Conservation (phyloP, 164 flowering plant genomes). For the Berberis thunbergii region DNA sequence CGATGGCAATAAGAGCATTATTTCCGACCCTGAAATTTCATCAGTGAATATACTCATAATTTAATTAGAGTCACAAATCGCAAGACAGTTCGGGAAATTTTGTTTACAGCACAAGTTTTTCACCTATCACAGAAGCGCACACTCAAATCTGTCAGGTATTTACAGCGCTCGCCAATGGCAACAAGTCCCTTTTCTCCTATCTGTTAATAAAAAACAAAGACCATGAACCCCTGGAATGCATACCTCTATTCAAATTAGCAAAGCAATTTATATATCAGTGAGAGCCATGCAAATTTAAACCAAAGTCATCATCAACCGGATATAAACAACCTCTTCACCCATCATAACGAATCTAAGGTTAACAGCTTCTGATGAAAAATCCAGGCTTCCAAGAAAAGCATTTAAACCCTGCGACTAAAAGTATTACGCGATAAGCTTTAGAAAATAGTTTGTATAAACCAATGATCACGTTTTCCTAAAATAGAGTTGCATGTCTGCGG, state of each 20-base stretch:
- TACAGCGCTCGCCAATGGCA: constrained; percentile 77
- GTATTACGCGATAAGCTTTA: too few relatives aligned
- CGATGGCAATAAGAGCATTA: constrained; percentile 75
- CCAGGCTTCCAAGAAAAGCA: too few relatives aligned
- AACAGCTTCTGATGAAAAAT: too few relatives aligned
- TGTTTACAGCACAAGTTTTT: neutral
- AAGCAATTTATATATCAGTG: neutral
- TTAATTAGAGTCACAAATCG: neutral
- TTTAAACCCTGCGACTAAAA: too few relatives aligned
- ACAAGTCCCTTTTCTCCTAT: constrained; percentile 73
- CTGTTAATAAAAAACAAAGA: constrained; percentile 23
- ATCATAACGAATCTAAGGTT: too few relatives aligned
- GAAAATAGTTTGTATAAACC: too few relatives aligned
- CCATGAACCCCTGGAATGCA: neutral
- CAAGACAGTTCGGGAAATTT: neutral
- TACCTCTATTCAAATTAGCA: neutral
- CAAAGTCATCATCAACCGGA: neutral
- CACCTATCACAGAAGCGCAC: constrained; percentile 87
- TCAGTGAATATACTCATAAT: constrained; percentile 6
- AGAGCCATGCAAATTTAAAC: neutral
- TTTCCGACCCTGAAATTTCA: constrained; percentile 65
- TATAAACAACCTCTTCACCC: neutral
- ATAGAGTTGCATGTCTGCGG: too few relatives aligned
- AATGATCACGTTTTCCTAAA: too few relatives aligned
- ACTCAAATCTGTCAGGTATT: constrained; percentile 65